Base-by-base conservation (phyloP, 768 basidiomycete species). In the Hydnomerulius pinastri region DNA sequence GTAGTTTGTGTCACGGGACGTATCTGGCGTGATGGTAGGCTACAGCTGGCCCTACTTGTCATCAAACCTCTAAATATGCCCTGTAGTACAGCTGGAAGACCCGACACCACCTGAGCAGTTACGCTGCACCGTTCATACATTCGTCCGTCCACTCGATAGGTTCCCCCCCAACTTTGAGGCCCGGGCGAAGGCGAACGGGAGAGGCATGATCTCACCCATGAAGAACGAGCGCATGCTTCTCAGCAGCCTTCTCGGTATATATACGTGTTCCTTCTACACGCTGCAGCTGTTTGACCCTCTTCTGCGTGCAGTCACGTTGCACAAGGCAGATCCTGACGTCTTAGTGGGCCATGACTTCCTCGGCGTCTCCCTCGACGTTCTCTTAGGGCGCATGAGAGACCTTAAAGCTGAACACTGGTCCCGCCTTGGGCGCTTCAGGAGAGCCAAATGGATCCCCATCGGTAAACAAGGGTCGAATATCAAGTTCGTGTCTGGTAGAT, bases 311-410 rank as follows among this genome's bases (percentile, higher is more conserved):
- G 90, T 81, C 54, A 79, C 84, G 4, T 78, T 98, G 37, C 80
- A 89, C 63, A 88, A 87, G 62, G 79, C 90, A 17, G 97, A 99
- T 61, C 95, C 97, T 0, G 97, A 99, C 61, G 83, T 98, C 18
- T 82, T 98, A 46, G 80, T 99, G 29, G 95, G 97, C 0, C 93
- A 98, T 60, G 94, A 98, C 45, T 97, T 99, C 67, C 73, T 92
- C 4, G 93, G 91, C 4, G 88, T 88, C 21, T 87, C 87, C 1
- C 79, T 97, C 20, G 97, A 98, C 58, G 88, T 97, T 12, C 75
- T 99, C 17, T 78, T 99, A 11, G 85, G 90, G 60, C 86, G 97
- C 0, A 88, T 98, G 87, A 82, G 84, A 53, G 90, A 96, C 49
- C 79, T 93, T 39, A 92, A 95, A 63, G 83, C 82, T 7, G 92